Base-by-base conservation (phyloP, 1,139 yeast species). In the Kodamaea anthophila region DNA sequence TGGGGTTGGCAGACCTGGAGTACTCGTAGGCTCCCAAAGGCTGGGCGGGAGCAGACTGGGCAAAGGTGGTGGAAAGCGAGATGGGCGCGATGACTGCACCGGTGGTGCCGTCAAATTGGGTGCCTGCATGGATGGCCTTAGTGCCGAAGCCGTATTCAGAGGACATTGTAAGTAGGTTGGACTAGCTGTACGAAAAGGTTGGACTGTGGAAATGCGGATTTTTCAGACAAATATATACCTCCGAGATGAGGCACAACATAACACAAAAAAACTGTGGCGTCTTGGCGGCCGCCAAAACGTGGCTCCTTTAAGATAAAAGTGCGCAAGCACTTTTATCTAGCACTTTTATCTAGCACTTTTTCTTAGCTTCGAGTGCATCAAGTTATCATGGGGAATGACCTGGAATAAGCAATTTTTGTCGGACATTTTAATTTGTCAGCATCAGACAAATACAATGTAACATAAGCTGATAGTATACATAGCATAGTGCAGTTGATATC, bases 71-170 rank as follows among this genome's bases (percentile, higher is more conserved):
- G 28, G 91, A 79, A 43, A 85, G 69, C 24, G 93, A 81, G 44
- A 85, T 80, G 39, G 95, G 81, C 42, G 82, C 84, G 42, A 85
- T 85, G 35, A 85, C 94, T 13, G 95, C 94, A 39, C 95, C 95
- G 33, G 94, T 85, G 42, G 60, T 54, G 27, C 77, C 65, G 51
- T 85, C 95, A 32, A 74, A 70, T 36, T 75, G 77, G 16, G 88
- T 74, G 42, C 95, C 95, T 21, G 83, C 80, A 56, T 85, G 95
- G 47, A 85, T 80, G 33, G 95, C 94, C 47, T 70, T 70, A 35
- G 95, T 84, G 38, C 84, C 88, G 49, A 84, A 84, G 13, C 70
- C 68, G 53, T 50, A 65, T 29, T 41, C 34, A 28, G 34, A 21
- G 26, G 37, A 34, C 37, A 34, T 34, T 11, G 20, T 24, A 31